Evolutionary conservation across 768 basidiomycete species (phyloP), one percentile per base, ranked within the genome.

Genomic region (Boletus patriciae): DNA sequence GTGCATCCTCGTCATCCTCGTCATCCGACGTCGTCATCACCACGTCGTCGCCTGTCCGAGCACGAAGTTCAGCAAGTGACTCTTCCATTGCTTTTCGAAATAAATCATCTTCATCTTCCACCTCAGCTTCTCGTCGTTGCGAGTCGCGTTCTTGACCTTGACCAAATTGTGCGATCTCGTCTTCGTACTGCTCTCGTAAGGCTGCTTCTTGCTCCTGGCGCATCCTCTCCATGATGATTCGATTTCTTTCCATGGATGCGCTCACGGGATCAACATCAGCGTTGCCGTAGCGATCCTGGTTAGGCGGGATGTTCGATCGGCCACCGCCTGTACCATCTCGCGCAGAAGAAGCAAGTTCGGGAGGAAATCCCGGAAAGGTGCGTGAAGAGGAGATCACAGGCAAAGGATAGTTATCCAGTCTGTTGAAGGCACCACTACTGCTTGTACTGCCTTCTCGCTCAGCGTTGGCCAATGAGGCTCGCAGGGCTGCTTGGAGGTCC

Each of bases 401-500:
- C 31, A 69, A 53, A 15, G 58, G 57, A 56, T 66, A 67, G 46
- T 45, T 40, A 48, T 57, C 51, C 31, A 38, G 38, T 41, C 57
- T 63, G 57, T 50, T 50, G 52, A 50, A 61, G 9, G 42, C n/a
- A 56, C 44, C 31, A 19, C 50, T n/a, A n/a, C 48, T 37, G 52
- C 50, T 58, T 10, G 59, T 36, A 29, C 36, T 16, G 21, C 49
- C 42, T 31, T 40, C 21, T 47, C 15, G 51, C 18, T 44, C 57
- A 23, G 61, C 40, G 34, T 70, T 70, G 66, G 76, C 75, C 42
- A 95, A 73, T 5, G 92, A 94, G 3, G 92, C 93, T 64, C 92
- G 91, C 47, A 95, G 75, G 0, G 90, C 94, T 6, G 85, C 89
- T 68, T 97, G 94, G 3, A 96, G 80, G 55, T 92, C 90, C 63